A percentile compares a stretch with the other conserved stretches of the same genome.
phyloP scores from a whole-genome alignment of 768 basidiomycete genomes.

The Russula earlei region DNA sequence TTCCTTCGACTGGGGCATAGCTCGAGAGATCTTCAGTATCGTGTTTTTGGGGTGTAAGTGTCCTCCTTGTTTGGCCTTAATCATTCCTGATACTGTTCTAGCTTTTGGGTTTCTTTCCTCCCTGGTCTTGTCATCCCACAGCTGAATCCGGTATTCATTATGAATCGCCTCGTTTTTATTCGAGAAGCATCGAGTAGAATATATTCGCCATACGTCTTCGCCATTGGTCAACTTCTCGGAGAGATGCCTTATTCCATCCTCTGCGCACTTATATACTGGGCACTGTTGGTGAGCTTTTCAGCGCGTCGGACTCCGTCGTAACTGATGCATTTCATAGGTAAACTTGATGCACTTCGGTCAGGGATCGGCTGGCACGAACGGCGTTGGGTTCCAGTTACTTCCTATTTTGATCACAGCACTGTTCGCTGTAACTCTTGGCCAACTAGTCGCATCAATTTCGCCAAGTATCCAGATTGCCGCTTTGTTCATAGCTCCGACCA shows the following conservation, averaged over 20 bases:
- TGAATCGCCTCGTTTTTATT: slow-evolving; percentile 41
- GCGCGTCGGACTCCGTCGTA: not conserved
- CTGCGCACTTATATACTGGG: slow-evolving; percentile 70
- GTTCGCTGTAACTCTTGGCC: slow-evolving; percentile 65
- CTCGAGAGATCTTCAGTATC: slow-evolving; percentile 64
- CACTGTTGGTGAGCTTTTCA: slow-evolving; percentile 44
- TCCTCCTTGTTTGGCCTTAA: too few species aligned
- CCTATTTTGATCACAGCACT: slow-evolving; percentile 63
- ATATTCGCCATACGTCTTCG: slow-evolving; percentile 80
- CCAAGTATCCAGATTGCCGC: slow-evolving; percentile 66
- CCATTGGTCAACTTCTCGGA: slow-evolving; percentile 70
- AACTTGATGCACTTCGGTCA: slow-evolving; percentile 64
- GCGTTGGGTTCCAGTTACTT: slow-evolving; percentile 66
- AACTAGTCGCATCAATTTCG: slow-evolving; percentile 64
- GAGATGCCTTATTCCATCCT: slow-evolving; percentile 73
- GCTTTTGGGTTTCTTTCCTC: slow-evolving; percentile 54
- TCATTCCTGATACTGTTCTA: not conserved
- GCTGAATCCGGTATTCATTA: slow-evolving; percentile 76
- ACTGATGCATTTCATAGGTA: slow-evolving; percentile 25
- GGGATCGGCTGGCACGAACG: slow-evolving; percentile 49
- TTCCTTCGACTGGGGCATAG: slow-evolving; percentile 69
- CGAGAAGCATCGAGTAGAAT: slow-evolving; percentile 76
- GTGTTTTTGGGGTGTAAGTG: slow-evolving; percentile 59
- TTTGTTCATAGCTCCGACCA: slow-evolving; percentile 69
- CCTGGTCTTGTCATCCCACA: slow-evolving; percentile 78